These are phyloP conservation scores for Globisporangium splendens DNA, from an alignment of 352 stramenopile genomes.

Conservation along the genomic window DNA sequence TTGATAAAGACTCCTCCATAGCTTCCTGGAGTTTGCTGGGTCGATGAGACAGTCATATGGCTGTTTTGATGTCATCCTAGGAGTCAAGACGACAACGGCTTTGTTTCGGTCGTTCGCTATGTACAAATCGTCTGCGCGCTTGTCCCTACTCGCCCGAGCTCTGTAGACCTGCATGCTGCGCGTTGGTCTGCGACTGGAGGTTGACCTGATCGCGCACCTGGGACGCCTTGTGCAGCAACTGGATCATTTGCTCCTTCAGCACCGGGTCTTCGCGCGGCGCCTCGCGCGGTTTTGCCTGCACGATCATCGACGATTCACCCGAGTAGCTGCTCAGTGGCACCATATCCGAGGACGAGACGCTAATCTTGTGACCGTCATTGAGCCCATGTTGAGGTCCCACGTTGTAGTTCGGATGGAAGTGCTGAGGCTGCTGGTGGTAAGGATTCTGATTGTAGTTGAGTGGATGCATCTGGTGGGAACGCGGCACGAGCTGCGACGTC, in stretches of 20 bases:
- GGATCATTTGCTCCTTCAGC: constrained; percentile 86
- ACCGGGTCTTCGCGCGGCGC: constrained; percentile 58
- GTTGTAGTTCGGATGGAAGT: constrained; percentile 9
- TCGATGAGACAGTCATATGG: background rate
- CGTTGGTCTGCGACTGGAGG: constrained; percentile 45
- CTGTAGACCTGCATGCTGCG: constrained; percentile 60
- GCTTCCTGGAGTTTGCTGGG: background rate
- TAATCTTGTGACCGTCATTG: background rate
- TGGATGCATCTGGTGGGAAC: constrained; percentile 15
- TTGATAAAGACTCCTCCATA: background rate
- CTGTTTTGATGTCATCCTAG: background rate
- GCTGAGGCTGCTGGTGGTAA: constrained; percentile 7
- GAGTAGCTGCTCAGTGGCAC: constrained; percentile 64
- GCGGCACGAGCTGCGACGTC: constrained; percentile 37
- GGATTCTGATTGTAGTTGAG: constrained; percentile 1
- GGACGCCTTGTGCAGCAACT: constrained; percentile 79
- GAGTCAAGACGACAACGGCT: background rate
- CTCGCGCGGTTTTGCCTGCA: constrained; percentile 24
- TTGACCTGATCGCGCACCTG: constrained; percentile 76
- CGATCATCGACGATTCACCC: constrained; percentile 43
- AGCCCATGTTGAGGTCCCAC: background rate
- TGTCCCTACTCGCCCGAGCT: constrained; percentile 61
- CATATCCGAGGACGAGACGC: constrained; percentile 49
- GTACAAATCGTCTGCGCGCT: background rate
- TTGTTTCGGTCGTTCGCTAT: too few species aligned